Evolutionary conservation across 495 filamentous ascomycete species (phyloP).

Genomic region (Talaromyces thailandensis): DNA sequence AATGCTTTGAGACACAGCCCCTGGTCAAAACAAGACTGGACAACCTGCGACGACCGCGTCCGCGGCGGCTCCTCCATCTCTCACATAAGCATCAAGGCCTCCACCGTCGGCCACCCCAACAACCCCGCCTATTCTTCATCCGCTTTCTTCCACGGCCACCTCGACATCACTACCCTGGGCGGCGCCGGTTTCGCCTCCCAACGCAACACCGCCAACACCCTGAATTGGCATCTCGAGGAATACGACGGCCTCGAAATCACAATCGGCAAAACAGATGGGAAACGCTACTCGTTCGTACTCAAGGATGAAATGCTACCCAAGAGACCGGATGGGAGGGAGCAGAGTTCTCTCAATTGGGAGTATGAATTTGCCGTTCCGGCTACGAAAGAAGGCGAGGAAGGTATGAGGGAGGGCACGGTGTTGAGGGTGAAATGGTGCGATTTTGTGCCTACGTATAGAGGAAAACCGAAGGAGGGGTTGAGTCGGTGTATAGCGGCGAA

Average conservation of each 20-base stretch:
- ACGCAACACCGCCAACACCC: slow-evolving; percentile 43
- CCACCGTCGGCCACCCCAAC: slow-evolving; percentile 9
- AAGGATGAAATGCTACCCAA: slow-evolving; percentile 55
- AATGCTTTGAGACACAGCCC: too few relatives aligned
- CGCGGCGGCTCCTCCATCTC: slow-evolving; percentile 62
- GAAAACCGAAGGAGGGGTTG: slow-evolving; percentile 49
- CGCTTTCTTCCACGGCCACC: slow-evolving; percentile 51
- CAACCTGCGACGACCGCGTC: slow-evolving; percentile 59
- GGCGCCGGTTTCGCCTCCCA: slow-evolving; percentile 80
- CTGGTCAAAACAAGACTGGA: slow-evolving; percentile 56
- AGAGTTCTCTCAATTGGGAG: slow-evolving; percentile 49
- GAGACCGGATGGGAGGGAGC: slow-evolving; percentile 51
- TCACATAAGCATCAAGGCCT: slow-evolving; percentile 22
- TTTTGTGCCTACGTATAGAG: slow-evolving; percentile 65
- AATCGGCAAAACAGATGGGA: slow-evolving; percentile 31
- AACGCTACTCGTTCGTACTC: slow-evolving; percentile 61
- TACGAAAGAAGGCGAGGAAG: neutral
- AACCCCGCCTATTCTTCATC: slow-evolving; percentile 5
- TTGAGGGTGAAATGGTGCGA: slow-evolving; percentile 49
- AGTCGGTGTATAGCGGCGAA: slow-evolving; percentile 40
- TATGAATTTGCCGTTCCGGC: slow-evolving; percentile 18
- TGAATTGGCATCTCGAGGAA: slow-evolving; percentile 36
- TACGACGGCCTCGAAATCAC: slow-evolving; percentile 46
- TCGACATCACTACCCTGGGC: slow-evolving; percentile 67
- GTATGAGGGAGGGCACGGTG: neutral